Conservation (phyloP, 202 grass and related monocot genomes). For the Eragrostis tef region DNA sequence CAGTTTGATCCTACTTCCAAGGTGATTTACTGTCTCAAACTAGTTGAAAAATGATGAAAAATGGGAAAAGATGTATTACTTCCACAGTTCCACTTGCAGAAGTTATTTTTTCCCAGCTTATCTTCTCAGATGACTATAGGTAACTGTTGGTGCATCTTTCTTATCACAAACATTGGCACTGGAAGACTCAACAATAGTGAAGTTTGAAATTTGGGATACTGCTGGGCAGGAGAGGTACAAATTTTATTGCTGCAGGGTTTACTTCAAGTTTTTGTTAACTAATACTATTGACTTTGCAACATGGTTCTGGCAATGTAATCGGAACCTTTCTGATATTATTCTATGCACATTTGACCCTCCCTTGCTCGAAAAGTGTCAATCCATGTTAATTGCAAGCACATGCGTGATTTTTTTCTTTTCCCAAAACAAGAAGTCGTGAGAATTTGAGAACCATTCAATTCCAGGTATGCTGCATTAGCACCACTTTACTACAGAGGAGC, state of each 20-base stretch:
- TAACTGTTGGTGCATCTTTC: constrained; percentile 93
- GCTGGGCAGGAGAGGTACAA: constrained; percentile 92
- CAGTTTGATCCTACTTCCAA: constrained; percentile 97
- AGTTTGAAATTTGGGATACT: constrained; percentile 99
- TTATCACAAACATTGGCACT: constrained; percentile 91
- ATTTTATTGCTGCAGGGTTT: not conserved
- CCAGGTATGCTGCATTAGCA: constrained; percentile 89
- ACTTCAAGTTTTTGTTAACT: not conserved
- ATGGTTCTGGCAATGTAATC: not conserved
- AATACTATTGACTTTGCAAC: not conserved
- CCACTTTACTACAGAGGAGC: constrained; percentile 95
- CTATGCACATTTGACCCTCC: not conserved
- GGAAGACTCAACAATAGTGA: constrained; percentile 81
- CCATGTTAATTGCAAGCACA: constrained; percentile 25
- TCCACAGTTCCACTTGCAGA: not conserved
- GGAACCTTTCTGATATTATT: not conserved
- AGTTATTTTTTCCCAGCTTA: constrained; percentile 27
- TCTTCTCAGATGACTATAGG: constrained; percentile 55
- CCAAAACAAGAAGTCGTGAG: not conserved
- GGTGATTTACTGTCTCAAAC: constrained; percentile 52
- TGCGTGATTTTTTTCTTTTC: not conserved
- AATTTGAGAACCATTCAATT: constrained; percentile 26
- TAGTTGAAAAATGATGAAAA: constrained; percentile 23
- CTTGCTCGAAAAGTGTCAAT: not conserved
- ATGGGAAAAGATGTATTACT: constrained; percentile 22